phyloP scores from a whole-genome alignment of 2,329 filamentous ascomycete genomes.

The Mycosphaerella sp. region DNA sequence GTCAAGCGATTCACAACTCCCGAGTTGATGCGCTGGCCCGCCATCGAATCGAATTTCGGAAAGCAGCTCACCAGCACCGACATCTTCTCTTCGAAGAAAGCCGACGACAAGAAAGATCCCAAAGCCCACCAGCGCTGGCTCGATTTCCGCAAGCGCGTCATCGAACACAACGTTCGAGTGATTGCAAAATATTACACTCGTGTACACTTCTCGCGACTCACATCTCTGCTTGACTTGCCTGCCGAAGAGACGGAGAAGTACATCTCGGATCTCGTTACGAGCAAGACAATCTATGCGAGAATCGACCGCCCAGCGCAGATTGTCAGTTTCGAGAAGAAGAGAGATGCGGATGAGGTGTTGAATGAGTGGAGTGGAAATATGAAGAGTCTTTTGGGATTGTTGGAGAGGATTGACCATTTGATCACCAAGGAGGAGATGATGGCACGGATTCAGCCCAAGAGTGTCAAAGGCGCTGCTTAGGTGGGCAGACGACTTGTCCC shows the following conservation, averaged over 20 bases:
- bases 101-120: slow-evolving; percentile 49
- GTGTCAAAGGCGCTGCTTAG: slow-evolving; percentile 7
- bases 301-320: slow-evolving; percentile 90
- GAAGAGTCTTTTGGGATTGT: slow-evolving; percentile 78
- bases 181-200: slow-evolving; percentile 98
- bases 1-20: slow-evolving; percentile 91
- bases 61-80: slow-evolving; percentile 83
- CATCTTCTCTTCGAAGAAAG: slow-evolving; percentile 67
- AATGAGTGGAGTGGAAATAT: slow-evolving; percentile 99
- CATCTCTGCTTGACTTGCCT: slow-evolving; percentile 80
- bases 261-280: slow-evolving; percentile 92
- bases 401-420: slow-evolving; percentile 92
- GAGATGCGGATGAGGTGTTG: slow-evolving; percentile 89
- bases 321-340: slow-evolving; percentile 89
- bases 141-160: slow-evolving; percentile 94
- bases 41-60: slow-evolving; percentile 82
- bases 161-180: slow-evolving; percentile 97
- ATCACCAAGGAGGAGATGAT: slow-evolving; percentile 99
- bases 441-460: slow-evolving; percentile 76
- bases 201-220: slow-evolving; percentile 85
- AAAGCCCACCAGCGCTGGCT: slow-evolving; percentile 85
- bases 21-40: slow-evolving; percentile 97
- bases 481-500: not conserved
- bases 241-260: slow-evolving; percentile 99
- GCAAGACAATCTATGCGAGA: slow-evolving; percentile 96